Evolutionary conservation across 2,329 filamentous ascomycete species (phyloP).

Genomic region (Paraconiothyrium brasiliense): DNA sequence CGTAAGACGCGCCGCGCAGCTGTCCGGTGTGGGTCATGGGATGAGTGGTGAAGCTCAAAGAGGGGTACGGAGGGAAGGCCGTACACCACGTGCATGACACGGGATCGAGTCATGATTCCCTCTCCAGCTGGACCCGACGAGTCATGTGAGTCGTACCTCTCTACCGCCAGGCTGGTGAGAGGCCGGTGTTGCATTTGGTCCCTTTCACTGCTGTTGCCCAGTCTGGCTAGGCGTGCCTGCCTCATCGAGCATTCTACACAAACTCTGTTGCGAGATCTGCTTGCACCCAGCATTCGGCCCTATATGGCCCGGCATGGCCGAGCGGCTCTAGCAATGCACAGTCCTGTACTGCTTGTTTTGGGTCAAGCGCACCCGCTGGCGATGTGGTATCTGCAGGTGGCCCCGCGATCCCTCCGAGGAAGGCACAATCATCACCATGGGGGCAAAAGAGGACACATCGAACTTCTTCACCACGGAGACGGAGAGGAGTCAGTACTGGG

Average conservation of each 20-base stretch:
- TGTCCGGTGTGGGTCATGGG: neutral
- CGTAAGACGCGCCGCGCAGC: neutral
- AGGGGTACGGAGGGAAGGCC: slow-evolving; percentile 5
- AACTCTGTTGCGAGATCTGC: too few species aligned
- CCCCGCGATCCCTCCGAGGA: neutral
- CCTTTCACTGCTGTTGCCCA: neutral
- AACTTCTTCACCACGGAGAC: slow-evolving; percentile 3
- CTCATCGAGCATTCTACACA: neutral
- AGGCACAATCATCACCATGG: neutral
- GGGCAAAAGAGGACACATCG: slow-evolving; percentile 3
- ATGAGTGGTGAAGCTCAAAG: neutral
- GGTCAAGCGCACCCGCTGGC: neutral
- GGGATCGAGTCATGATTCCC: neutral
- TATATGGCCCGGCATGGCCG: neutral
- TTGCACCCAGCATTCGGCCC: too few species aligned
- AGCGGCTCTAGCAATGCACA: neutral
- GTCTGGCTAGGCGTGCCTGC: neutral
- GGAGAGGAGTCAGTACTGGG: slow-evolving; percentile 8
- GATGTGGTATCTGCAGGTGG: neutral
- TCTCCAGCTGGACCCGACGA: neutral
- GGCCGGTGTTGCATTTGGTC: neutral
- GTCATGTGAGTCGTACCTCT: neutral
- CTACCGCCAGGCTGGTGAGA: neutral
- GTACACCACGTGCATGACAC: neutral
- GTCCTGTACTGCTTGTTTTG: neutral